Evolutionary conservation across 345 rosid species (phyloP).

Genomic region (Diplotaxis tenuifolia): DNA sequence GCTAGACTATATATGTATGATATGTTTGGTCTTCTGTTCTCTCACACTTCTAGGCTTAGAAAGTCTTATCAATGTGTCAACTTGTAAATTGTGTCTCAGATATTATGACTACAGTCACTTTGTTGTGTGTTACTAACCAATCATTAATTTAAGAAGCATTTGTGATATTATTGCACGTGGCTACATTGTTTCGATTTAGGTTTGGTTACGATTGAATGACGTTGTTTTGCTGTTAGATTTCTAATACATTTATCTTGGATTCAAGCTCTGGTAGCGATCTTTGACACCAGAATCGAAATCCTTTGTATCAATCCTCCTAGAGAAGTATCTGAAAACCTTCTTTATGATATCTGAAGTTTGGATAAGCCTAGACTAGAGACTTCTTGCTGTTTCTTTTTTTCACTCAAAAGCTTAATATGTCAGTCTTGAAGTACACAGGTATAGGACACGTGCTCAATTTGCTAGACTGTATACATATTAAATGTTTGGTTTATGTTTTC

Average conservation of each 20-base stretch:
- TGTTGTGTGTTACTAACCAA: background rate
- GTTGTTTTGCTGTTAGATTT: background rate
- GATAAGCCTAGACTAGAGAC: background rate
- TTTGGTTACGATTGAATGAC: background rate
- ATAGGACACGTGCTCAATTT: too few relatives aligned
- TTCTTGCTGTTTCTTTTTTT: background rate
- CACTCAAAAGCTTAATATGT: background rate
- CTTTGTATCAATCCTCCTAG: too few relatives aligned
- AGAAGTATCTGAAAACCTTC: too few relatives aligned
- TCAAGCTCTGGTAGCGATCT: background rate
- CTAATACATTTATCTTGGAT: background rate
- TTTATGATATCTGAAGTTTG: slow-evolving; percentile 2
- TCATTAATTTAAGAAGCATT: background rate
- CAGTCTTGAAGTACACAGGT: background rate
- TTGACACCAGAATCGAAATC: background rate
- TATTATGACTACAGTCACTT: background rate
- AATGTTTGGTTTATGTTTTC: too few relatives aligned
- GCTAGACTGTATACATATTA: too few relatives aligned
- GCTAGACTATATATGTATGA: background rate
- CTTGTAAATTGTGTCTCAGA: background rate
- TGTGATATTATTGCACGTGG: background rate
- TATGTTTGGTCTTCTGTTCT: too few relatives aligned
- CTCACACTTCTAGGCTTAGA: too few relatives aligned
- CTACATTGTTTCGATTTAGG: background rate
- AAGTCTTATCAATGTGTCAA: background rate